Evolutionary conservation across 2,329 filamentous ascomycete genomes (phyloP), one percentile per base, ranked within the genome.

Genomic region (Fusarium scirpi): DNA sequence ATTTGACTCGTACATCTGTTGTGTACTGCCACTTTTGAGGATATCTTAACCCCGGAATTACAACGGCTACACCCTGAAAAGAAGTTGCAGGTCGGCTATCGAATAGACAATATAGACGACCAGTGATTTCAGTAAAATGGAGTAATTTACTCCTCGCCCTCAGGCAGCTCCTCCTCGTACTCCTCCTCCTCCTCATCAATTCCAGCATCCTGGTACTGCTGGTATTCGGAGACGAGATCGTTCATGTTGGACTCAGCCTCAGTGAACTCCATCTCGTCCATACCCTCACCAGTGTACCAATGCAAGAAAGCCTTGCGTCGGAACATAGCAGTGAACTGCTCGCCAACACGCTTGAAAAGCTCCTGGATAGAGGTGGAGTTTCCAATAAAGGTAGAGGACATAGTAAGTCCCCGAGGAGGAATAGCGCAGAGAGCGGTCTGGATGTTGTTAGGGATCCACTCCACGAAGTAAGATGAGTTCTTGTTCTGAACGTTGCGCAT

Each of bases 261-360:
- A 82, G 96, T 99, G 89, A 99, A 99, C 88, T 99, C 96, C 96
- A 99, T 98, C 92, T 99, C 96, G 86, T 99, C 96, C 96, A 99
- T 99, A 87, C 96, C 96, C 90, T 99, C 96, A 81, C 94, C 94
- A 90, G 96, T 99, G 88, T 99, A 99, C 96, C 96, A 99, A 89
- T 98, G 96, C 90, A 99, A 93, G 94, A 99, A 99, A 91, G 96
- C 96, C 93, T 98, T 99, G 87, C 96, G 94, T 87, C 96, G 91
- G 92, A 99, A 99, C 96, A 99, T 99, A 82, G 94, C 96, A 86
- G 92, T 94, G 91, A 99, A 99, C 87, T 99, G 96, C 85, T 99
- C 96, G 82, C 96, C 96, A 78, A 99, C 88, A 90, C 96, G 95
- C 94, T 99, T 98, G 93, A 99, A 99, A 79, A 99, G 93, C 88